phyloP scores from a whole-genome alignment of 768 basidiomycete species.

The Suillus alpinus region DNA sequence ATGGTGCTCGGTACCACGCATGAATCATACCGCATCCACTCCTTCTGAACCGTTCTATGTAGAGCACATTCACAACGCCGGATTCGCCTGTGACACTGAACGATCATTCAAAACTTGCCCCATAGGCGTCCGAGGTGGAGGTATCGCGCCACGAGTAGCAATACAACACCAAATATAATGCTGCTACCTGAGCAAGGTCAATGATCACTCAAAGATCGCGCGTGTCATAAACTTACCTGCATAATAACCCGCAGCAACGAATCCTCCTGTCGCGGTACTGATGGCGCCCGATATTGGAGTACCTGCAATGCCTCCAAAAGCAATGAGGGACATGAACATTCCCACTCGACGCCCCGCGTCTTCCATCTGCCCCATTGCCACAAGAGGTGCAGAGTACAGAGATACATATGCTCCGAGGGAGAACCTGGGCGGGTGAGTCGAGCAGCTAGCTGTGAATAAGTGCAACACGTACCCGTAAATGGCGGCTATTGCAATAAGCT shows the following conservation, averaged over 20 bases:
- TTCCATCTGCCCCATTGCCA: constrained; percentile 54
- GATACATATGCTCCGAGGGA: constrained; percentile 61
- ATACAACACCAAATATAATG: constrained; percentile 39
- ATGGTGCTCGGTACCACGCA: neutral
- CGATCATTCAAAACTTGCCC: constrained; percentile 30
- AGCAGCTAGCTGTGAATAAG: neutral
- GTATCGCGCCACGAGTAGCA: constrained; percentile 40
- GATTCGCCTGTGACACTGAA: neutral
- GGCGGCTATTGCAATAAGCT: constrained; percentile 52
- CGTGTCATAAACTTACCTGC: constrained; percentile 30
- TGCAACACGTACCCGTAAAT: constrained; percentile 58
- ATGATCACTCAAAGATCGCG: neutral
- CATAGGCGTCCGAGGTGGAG: constrained; percentile 37
- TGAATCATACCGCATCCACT: neutral
- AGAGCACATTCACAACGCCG: no score
- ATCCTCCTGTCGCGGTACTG: constrained; percentile 48
- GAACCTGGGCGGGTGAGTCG: constrained; percentile 37
- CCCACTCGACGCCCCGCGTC: constrained; percentile 68
- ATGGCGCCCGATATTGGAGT: constrained; percentile 77
- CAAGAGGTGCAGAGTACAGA: constrained; percentile 53
- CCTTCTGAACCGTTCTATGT: neutral
- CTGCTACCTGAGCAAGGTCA: constrained; percentile 28
- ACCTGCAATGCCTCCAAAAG: constrained; percentile 65
- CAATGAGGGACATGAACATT: constrained; percentile 57
- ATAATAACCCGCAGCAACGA: constrained; percentile 33